A percentile compares a stretch with the other conserved stretches of the same genome.
Evolutionary conservation across 306 rosid genomes (phyloP).

Genomic region (Fragaria iinumae): DNA sequence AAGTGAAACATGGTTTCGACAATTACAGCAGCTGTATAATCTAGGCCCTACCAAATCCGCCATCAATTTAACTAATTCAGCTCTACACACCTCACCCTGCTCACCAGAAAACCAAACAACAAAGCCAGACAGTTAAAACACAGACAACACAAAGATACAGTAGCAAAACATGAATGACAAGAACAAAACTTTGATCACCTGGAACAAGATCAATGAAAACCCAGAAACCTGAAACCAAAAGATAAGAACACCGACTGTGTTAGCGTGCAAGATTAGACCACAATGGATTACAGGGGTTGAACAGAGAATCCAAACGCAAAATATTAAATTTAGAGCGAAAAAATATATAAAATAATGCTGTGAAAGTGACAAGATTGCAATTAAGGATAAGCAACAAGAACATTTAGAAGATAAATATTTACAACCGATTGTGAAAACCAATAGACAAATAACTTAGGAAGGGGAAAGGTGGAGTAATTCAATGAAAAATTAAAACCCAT

Average conservation of each 20-base stretch:
- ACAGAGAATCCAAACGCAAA: conserved; percentile 30
- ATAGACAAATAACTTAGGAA: neutral
- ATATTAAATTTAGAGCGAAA: conserved; percentile 3
- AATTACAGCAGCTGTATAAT: conserved; percentile 89
- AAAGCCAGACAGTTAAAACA: neutral
- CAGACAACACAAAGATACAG: neutral
- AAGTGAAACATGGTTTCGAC: conserved; percentile 88
- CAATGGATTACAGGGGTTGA: conserved; percentile 34
- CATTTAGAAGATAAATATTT: neutral
- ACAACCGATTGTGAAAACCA: neutral
- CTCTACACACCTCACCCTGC: conserved; percentile 37
- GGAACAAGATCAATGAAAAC: conserved; percentile 36
- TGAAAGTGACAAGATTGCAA: conserved; percentile 43
- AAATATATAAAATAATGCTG: neutral
- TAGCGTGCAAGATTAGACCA: conserved; percentile 56
- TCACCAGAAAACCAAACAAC: conserved; percentile 1
- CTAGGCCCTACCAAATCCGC: conserved; percentile 90
- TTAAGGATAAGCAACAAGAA: conserved; percentile 25
- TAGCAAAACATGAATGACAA: conserved; percentile 1
- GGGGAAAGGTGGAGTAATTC: neutral
- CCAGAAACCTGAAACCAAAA: conserved; percentile 44
- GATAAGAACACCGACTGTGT: conserved; percentile 38
- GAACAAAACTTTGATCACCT: conserved; percentile 39
- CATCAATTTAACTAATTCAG: conserved; percentile 46
- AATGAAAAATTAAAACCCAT: conserved; percentile 4